A percentile compares a stretch with the other conserved stretches of the same genome.
Evolutionary conservation across 495 filamentous ascomycete genomes (phyloP).

Genomic region (Cercophora newfieldiana): DNA sequence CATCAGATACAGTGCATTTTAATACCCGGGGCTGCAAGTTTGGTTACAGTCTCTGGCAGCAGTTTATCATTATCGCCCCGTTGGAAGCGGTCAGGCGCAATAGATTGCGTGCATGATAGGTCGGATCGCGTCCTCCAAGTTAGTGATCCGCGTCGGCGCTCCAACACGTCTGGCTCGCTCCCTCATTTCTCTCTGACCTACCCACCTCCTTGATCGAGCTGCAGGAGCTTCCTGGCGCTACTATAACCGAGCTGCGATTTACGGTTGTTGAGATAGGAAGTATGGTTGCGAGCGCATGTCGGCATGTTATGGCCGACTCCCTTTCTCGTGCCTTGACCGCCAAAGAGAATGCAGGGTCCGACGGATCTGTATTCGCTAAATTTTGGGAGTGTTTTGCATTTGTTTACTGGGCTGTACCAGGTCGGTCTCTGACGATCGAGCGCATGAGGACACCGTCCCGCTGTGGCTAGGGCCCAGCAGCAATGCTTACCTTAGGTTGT

Average conservation of each 20-base stretch:
- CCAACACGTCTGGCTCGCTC: constrained; percentile 1
- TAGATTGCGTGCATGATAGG: constrained; percentile 16
- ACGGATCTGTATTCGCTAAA: constrained; percentile 12
- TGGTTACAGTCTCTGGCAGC: constrained; percentile 5
- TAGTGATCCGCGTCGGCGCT: constrained; percentile 2
- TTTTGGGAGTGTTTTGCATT: constrained; percentile 16
- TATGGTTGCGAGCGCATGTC: background rate
- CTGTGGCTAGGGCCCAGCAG: background rate
- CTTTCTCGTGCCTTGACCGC: constrained; percentile 1
- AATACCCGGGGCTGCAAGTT: constrained; percentile 12
- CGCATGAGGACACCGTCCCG: background rate
- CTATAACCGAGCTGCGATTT: constrained; percentile 5
- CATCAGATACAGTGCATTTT: constrained; percentile 7
- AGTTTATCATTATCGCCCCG: constrained; percentile 10
- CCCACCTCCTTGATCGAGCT: constrained; percentile 16
- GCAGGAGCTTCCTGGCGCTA: constrained; percentile 19
- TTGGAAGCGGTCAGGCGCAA: constrained; percentile 13
- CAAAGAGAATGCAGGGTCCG: constrained; percentile 15
- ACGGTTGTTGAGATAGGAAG: background rate
- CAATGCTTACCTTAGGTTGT: background rate
- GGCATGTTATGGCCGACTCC: background rate
- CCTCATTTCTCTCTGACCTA: background rate
- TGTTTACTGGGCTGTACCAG: constrained; percentile 12
- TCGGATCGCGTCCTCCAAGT: constrained; percentile 2
- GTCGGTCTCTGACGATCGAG: constrained; percentile 12